These are phyloP conservation scores for Gyromitra esculenta DNA, from an alignment of 2,329 filamentous ascomycete genomes.

Conservation along the genomic window DNA sequence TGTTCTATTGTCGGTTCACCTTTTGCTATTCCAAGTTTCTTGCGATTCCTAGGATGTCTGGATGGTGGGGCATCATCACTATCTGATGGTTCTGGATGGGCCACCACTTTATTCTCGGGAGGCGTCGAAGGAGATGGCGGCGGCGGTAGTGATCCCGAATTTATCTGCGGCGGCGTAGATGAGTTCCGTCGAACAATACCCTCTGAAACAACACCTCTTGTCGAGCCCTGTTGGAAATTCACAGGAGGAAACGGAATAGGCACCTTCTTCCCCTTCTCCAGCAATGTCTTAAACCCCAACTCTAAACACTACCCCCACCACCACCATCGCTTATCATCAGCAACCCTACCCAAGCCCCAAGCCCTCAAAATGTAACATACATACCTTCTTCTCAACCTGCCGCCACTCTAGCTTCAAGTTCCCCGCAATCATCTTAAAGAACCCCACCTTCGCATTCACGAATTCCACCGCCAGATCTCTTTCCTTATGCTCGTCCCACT, in stretches of 20 bases:
- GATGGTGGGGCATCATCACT: neutral
- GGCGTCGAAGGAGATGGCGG: neutral
- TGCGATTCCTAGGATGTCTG: neutral
- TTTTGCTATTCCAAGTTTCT: neutral
- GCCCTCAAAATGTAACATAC: neutral
- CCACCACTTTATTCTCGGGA: neutral
- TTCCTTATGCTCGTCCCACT: constrained; percentile 49
- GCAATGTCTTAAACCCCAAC: constrained; percentile 39
- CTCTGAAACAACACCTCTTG: neutral
- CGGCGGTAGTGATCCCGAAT: neutral
- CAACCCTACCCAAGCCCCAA: neutral
- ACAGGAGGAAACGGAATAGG: constrained; percentile 2
- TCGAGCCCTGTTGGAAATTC: neutral
- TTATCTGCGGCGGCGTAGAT: neutral
- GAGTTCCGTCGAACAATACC: neutral
- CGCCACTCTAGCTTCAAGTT: constrained; percentile 51
- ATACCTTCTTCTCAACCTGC: constrained; percentile 53
- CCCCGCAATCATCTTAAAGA: constrained; percentile 45
- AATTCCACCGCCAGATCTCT: constrained; percentile 51
- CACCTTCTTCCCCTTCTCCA: constrained; percentile 48
- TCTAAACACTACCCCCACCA: constrained; percentile 40
- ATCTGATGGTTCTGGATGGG: neutral
- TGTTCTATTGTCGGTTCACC: neutral
- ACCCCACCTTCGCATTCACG: constrained; percentile 48
- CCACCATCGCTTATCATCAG: neutral